phyloP scores from a whole-genome alignment of 768 basidiomycete species.

The Cystofilobasidium bisporidii region DNA sequence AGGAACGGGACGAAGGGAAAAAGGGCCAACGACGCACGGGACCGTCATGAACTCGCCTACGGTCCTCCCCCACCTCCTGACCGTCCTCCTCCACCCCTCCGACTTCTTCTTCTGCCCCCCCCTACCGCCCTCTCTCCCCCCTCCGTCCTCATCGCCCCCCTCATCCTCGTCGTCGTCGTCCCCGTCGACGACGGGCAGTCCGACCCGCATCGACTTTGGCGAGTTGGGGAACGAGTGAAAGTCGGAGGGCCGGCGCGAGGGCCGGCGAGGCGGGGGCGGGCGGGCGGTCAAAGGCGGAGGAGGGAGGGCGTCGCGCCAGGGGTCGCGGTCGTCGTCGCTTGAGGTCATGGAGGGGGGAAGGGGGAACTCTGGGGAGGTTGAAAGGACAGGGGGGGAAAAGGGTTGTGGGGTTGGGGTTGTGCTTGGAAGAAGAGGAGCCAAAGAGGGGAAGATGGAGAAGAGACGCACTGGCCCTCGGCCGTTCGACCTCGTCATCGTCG shows the following conservation, averaged over 20 bases:
- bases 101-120: background rate
- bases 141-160: constrained; percentile 25
- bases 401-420: too few species aligned
- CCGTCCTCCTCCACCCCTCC: background rate
- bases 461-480: too few species aligned
- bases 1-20: background rate
- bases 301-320: constrained; percentile 22
- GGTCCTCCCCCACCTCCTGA: background rate
- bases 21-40: background rate
- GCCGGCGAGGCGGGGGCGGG: background rate
- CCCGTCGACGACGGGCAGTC: constrained; percentile 2
- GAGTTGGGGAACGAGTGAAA: constrained; percentile 36
- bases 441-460: too few species aligned
- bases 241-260: background rate
- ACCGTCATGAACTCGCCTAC: constrained; percentile 27
- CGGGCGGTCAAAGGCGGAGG: background rate
- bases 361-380: background rate
- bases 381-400: too few species aligned
- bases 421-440: too few species aligned
- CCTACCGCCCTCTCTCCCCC: constrained; percentile 21
- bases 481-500: too few species aligned
- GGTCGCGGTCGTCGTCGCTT: constrained; percentile 21
- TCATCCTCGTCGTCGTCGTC: constrained; percentile 11
- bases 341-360: background rate
- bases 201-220: constrained; percentile 21